phyloP scores from a whole-genome alignment of 495 filamentous ascomycete genomes.

The Bacidia rubella region DNA sequence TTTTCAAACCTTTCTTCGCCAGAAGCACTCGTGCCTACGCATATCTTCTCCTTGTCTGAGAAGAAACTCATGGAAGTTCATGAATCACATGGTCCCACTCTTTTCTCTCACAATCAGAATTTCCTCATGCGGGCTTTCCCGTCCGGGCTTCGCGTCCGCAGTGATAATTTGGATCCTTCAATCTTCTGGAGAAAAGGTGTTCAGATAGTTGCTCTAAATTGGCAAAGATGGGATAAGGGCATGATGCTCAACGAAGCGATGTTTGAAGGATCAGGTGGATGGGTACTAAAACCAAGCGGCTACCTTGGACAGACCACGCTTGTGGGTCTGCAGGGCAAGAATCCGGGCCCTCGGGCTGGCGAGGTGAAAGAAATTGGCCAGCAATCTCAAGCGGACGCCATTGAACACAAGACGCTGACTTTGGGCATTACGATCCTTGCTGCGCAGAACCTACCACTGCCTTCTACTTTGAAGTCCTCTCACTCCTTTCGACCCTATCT shows the following conservation, averaged over 20 bases:
- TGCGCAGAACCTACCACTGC: conserved; percentile 38
- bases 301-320: conserved; percentile 27
- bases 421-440: conserved; percentile 39
- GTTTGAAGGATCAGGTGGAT: conserved; percentile 71
- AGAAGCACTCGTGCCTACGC: conserved; percentile 59
- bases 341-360: background rate
- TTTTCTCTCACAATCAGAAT: conserved; percentile 72
- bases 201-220: conserved; percentile 88
- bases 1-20: conserved; percentile 57
- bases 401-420: conserved; percentile 23
- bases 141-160: conserved; percentile 63
- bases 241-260: conserved; percentile 95
- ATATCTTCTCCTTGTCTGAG: conserved; percentile 82
- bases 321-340: background rate
- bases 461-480: conserved; percentile 32
- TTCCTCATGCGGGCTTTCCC: conserved; percentile 86
- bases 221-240: conserved; percentile 80
- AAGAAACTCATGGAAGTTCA: conserved; percentile 60
- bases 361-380: conserved; percentile 1
- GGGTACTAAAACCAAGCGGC: conserved; percentile 68
- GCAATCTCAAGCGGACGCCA: conserved; percentile 19
- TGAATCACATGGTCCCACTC: conserved; percentile 38
- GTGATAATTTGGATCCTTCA: conserved; percentile 73
- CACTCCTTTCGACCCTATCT: conserved; percentile 63
- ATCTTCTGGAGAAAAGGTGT: conserved; percentile 81